Conservation (phyloP, 2,329 filamentous ascomycete genomes). For the Ramularia collo-cygni region DNA sequence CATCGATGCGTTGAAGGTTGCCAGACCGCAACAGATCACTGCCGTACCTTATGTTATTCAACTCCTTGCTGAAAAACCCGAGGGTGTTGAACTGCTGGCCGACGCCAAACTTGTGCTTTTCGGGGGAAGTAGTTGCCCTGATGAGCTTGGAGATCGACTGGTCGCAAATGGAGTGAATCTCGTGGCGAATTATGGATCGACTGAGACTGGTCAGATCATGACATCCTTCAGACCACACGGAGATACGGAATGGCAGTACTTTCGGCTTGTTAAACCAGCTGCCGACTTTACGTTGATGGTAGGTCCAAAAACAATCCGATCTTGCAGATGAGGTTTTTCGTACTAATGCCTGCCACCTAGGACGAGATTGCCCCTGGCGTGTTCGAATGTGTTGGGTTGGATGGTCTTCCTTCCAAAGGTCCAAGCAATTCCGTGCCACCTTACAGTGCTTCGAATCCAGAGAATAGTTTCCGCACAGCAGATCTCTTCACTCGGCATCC, state of each 20-base stretch:
- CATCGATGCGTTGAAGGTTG: conserved; percentile 22
- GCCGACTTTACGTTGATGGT: conserved; percentile 24
- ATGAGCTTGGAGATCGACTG: conserved; percentile 29
- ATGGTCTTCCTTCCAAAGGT: conserved; percentile 30
- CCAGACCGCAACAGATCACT: conserved; percentile 46
- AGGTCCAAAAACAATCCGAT: not conserved
- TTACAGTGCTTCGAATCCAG: conserved; percentile 31
- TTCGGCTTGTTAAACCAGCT: conserved; percentile 33
- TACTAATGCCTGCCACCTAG: too few species aligned
- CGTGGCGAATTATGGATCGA: conserved; percentile 38
- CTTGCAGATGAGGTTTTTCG: not conserved
- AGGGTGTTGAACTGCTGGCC: conserved; percentile 36
- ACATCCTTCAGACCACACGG: conserved; percentile 48
- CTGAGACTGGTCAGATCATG: conserved; percentile 57
- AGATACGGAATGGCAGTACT: conserved; percentile 56
- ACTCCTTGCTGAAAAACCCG: conserved; percentile 51
- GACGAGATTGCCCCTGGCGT: conserved; percentile 33
- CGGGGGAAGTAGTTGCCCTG: conserved; percentile 29
- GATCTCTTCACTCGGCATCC: conserved; percentile 39
- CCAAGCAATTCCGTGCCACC: conserved; percentile 36
- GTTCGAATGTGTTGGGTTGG: conserved; percentile 38
- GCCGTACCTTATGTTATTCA: conserved; percentile 59
- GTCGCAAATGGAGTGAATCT: conserved; percentile 29
- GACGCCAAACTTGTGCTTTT: conserved; percentile 27
- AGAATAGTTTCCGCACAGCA: conserved; percentile 45